Conservation (phyloP, 108 stramenopile species). For the Cylindrotheca fusiformis region DNA sequence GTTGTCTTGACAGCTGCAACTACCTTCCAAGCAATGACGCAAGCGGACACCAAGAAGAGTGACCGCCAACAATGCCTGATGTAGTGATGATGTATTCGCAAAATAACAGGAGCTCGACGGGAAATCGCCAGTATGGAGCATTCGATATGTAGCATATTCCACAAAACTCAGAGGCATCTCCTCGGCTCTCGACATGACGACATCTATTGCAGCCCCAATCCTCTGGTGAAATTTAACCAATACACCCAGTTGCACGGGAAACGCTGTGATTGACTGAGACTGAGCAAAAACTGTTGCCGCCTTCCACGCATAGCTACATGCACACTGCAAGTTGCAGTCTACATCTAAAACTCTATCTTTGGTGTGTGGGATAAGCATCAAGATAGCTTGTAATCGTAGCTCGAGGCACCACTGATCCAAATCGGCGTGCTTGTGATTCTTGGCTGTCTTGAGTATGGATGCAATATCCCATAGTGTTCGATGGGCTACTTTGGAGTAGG, state of each 20-base stretch:
- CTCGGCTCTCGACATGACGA: neutral
- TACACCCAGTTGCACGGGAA: neutral
- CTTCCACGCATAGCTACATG: conserved; percentile 43
- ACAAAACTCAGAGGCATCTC: conserved; percentile 8
- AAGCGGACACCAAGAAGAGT: neutral
- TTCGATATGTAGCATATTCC: conserved; percentile 33
- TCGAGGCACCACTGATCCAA: conserved; percentile 14
- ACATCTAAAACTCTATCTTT: neutral
- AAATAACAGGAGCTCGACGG: too few species aligned
- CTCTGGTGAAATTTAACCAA: conserved; percentile 12
- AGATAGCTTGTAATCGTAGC: conserved; percentile 33
- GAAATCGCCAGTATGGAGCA: conserved; percentile 16
- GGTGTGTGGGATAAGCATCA: conserved; percentile 15
- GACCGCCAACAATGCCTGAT: neutral
- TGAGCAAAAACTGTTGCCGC: conserved; percentile 25
- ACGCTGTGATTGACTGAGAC: neutral
- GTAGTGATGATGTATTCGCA: neutral
- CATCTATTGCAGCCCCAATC: conserved; percentile 14
- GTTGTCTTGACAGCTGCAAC: neutral
- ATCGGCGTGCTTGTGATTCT: neutral
- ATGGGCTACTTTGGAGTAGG: conserved; percentile 26
- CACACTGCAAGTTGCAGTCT: conserved; percentile 13
- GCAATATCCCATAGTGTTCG: conserved; percentile 34
- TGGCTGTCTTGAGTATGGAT: conserved; percentile 2
- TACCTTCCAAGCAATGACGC: neutral